Conservation (phyloP, 106 monocot species). For the Posidonia australis region DNA sequence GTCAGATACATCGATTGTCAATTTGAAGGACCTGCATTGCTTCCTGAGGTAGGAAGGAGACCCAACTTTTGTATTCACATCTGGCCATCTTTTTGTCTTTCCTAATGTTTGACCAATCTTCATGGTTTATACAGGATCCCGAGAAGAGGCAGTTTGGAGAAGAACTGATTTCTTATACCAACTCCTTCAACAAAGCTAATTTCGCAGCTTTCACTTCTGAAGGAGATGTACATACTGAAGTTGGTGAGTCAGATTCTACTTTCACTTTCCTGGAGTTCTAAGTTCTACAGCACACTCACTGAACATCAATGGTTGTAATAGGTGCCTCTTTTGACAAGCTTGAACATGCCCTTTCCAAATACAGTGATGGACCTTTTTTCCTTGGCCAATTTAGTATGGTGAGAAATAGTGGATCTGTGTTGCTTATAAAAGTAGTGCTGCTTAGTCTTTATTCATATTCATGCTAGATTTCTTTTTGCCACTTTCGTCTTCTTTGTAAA, state of each 20-base stretch:
- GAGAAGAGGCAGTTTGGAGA: slow-evolving; percentile 62
- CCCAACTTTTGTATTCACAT: background rate
- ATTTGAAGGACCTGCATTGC: slow-evolving; percentile 28
- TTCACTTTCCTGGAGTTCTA: background rate
- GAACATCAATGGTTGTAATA: slow-evolving; percentile 9
- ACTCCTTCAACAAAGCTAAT: slow-evolving; percentile 31
- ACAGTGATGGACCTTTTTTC: slow-evolving; percentile 74
- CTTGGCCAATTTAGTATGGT: slow-evolving; percentile 73
- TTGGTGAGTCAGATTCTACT: too few relatives aligned
- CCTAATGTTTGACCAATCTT: background rate
- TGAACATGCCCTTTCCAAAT: slow-evolving; percentile 51
- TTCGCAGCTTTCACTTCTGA: slow-evolving; percentile 20
- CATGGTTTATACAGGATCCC: slow-evolving; percentile 37
- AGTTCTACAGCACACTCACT: background rate
- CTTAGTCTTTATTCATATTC: too few relatives aligned
- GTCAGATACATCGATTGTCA: slow-evolving; percentile 28
- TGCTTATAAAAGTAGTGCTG: too few relatives aligned
- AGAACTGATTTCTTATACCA: slow-evolving; percentile 46
- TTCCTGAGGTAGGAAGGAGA: slow-evolving; percentile 18
- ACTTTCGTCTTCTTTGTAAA: too few relatives aligned
- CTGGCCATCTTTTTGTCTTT: background rate
- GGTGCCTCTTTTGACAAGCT: slow-evolving; percentile 52
- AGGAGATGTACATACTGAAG: slow-evolving; percentile 36
- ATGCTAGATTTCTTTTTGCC: too few relatives aligned
- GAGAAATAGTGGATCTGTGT: too few relatives aligned